Evolutionary conservation across 139 green algal genomes (phyloP).

Genomic region (Tetradesmus lagerheimii): DNA sequence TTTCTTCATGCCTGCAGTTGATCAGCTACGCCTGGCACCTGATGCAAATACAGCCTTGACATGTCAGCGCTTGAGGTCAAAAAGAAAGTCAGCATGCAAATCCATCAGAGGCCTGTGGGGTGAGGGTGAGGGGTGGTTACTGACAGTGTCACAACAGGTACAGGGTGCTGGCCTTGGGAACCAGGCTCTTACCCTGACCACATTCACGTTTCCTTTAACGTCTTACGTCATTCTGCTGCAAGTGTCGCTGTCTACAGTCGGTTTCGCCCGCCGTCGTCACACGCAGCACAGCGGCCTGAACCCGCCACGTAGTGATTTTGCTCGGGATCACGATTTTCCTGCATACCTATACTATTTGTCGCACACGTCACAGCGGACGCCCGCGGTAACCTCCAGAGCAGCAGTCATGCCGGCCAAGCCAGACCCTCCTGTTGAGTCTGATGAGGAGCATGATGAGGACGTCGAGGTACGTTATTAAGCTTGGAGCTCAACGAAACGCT

Average conservation of each 20-base stretch:
- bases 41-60: too few relatives aligned
- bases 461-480: not conserved
- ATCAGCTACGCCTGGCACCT: too few relatives aligned
- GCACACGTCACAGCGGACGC: not conserved
- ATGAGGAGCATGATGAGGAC: conserved; percentile 17
- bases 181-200: not conserved
- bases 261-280: not conserved
- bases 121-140: not conserved
- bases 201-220: not conserved
- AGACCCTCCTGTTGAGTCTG: not conserved
- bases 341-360: not conserved
- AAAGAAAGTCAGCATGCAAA: not conserved
- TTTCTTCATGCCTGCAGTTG: not conserved
- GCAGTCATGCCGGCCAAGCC: conserved; percentile 18
- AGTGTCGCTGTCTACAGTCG: not conserved
- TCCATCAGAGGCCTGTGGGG: not conserved
- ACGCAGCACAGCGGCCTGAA: not conserved
- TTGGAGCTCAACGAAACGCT: too few relatives aligned
- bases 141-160: not conserved
- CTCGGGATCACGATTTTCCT: not conserved
- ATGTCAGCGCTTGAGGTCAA: too few relatives aligned
- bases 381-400: not conserved
- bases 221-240: not conserved
- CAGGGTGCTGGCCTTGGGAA: not conserved
- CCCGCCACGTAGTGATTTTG: not conserved